Conservation (phyloP, 2,329 filamentous ascomycete genomes). For the Lojkania enalia region DNA sequence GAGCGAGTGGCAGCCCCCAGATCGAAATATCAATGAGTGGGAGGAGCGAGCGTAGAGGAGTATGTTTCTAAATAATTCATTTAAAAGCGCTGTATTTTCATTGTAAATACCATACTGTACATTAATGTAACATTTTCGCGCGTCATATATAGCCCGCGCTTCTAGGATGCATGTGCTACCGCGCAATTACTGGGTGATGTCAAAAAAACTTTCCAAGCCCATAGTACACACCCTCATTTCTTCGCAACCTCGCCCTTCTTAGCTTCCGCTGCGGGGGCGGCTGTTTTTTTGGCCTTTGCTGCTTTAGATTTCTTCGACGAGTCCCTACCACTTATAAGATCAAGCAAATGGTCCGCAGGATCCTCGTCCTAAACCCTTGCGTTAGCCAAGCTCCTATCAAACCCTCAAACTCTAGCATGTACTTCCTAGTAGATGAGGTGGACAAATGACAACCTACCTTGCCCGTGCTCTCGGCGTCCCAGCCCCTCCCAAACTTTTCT, state of each 20-base stretch:
- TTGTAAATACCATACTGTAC: neutral
- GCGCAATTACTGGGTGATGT: too few species aligned
- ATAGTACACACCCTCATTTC: conserved; percentile 5
- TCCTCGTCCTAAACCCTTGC: conserved; percentile 2
- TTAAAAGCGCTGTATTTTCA: too few species aligned
- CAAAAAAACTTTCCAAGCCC: neutral
- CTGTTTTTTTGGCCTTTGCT: conserved; percentile 16
- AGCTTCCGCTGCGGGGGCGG: conserved; percentile 13
- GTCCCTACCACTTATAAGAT: conserved; percentile 34
- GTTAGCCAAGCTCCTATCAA: neutral
- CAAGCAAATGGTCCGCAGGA: conserved; percentile 31
- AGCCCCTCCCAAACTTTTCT: conserved; percentile 78
- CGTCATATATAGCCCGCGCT: too few species aligned
- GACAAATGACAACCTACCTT: conserved; percentile 13
- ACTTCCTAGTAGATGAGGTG: neutral
- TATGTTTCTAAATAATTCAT: neutral
- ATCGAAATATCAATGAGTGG: too few species aligned
- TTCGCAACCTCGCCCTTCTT: conserved; percentile 10
- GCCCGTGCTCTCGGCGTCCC: conserved; percentile 59
- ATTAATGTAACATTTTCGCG: conserved; percentile 2
- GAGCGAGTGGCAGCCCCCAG: too few species aligned
- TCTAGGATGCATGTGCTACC: neutral
- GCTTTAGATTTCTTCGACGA: conserved; percentile 14
- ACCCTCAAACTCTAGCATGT: conserved; percentile 1
- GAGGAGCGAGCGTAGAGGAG: neutral